phyloP scores from a whole-genome alignment of 179 eudicot genomes.

The Amaranthus tricolor region DNA sequence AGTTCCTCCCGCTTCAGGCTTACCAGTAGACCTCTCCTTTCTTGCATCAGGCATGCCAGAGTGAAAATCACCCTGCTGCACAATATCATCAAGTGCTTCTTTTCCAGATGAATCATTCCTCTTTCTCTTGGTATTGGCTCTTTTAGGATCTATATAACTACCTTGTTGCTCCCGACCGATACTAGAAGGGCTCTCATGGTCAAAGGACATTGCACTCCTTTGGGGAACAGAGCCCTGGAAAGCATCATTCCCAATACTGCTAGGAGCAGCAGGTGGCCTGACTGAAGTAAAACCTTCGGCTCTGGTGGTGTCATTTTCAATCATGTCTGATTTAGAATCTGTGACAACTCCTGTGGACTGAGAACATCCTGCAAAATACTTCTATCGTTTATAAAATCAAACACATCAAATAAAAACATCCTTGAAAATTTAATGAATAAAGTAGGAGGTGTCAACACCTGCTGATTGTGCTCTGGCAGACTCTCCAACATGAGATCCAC shows the following conservation, averaged over 20 bases:
- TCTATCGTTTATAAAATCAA: constrained; percentile 4
- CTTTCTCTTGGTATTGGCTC: constrained; percentile 55
- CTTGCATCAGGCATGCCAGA: constrained; percentile 31
- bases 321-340: constrained; percentile 49
- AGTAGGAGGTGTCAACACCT: constrained; percentile 36
- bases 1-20: constrained; percentile 41
- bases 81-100: constrained; percentile 44
- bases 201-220: constrained; percentile 51
- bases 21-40: constrained; percentile 42
- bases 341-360: constrained; percentile 45
- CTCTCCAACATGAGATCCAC: constrained; percentile 62
- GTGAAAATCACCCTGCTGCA: constrained; percentile 44
- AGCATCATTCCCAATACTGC: constrained; percentile 53
- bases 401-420: neutral
- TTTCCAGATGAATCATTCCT: constrained; percentile 44
- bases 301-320: constrained; percentile 49
- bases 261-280: constrained; percentile 55
- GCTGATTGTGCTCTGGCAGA: constrained; percentile 57
- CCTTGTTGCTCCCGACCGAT: constrained; percentile 60
- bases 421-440: neutral
- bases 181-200: constrained; percentile 79
- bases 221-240: constrained; percentile 65
- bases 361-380: constrained; percentile 51
- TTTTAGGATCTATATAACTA: constrained; percentile 50
- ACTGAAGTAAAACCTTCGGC: constrained; percentile 44